phyloP scores from a whole-genome alignment of 306 rosid species.

The Prinsepia uniflora region DNA sequence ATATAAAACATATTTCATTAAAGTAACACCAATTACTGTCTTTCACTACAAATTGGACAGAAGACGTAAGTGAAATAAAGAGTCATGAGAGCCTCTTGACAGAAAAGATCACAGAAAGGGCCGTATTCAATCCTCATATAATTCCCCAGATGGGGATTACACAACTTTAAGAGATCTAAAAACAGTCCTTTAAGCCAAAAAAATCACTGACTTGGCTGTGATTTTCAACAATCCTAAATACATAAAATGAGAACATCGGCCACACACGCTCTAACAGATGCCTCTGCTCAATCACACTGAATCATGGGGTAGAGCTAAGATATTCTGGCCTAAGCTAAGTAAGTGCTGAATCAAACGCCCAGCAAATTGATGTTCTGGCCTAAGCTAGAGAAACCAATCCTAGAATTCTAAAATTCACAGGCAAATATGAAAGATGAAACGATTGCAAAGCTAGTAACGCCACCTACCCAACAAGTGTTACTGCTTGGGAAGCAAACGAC shows the following conservation, averaged over 20 bases:
- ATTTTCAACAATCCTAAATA: too few species aligned
- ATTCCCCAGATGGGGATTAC: too few species aligned
- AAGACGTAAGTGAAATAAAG: background rate
- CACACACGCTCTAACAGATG: too few species aligned
- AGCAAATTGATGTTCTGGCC: background rate
- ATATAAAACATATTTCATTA: background rate
- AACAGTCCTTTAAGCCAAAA: too few species aligned
- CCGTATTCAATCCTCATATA: too few species aligned
- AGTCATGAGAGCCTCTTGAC: too few species aligned
- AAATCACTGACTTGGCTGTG: background rate
- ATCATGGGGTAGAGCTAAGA: background rate
- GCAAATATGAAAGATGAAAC: background rate
- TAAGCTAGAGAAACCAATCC: background rate
- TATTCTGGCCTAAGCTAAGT: background rate
- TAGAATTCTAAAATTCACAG: background rate
- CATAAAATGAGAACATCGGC: too few species aligned
- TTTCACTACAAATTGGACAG: background rate
- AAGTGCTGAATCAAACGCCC: background rate
- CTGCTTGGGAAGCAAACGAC: slow-evolving; percentile 73
- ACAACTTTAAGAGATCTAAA: too few species aligned
- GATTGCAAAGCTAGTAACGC: background rate
- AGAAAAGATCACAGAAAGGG: too few species aligned
- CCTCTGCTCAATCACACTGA: too few species aligned
- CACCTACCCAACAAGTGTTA: slow-evolving; percentile 75
- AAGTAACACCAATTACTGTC: background rate